A percentile compares a stretch with the other conserved stretches of the same genome.
Evolutionary conservation across 441 rosid genomes (phyloP).

Genomic region (Jatropha multifida): DNA sequence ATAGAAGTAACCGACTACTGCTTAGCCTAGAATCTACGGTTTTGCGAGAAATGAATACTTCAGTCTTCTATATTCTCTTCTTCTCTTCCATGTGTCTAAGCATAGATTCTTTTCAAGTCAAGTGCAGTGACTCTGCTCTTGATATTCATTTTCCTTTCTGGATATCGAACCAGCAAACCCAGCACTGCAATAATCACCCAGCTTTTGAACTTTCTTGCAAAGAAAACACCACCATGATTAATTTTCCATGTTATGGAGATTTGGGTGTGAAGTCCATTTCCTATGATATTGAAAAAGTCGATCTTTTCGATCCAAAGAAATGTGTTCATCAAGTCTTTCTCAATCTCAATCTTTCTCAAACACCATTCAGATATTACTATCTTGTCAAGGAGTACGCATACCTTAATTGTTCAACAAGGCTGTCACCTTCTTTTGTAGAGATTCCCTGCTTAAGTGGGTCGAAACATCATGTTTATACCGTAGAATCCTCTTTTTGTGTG

Average conservation of each 20-base stretch:
- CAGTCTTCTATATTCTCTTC: slow-evolving; percentile 22
- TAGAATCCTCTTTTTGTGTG: slow-evolving; percentile 24
- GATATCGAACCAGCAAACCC: slow-evolving; percentile 24
- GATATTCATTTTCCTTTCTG: slow-evolving; percentile 47
- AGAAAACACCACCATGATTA: slow-evolving; percentile 4
- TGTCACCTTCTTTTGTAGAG: slow-evolving; percentile 31
- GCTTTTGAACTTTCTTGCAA: slow-evolving; percentile 44
- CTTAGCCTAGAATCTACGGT: not conserved
- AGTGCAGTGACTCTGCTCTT: slow-evolving; percentile 31
- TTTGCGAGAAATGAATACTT: slow-evolving; percentile 29
- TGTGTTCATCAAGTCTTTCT: slow-evolving; percentile 67
- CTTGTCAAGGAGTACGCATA: slow-evolving; percentile 46
- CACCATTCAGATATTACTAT: slow-evolving; percentile 52
- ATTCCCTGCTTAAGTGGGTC: slow-evolving; percentile 54
- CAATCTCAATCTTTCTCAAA: slow-evolving; percentile 50
- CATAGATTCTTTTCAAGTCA: slow-evolving; percentile 21
- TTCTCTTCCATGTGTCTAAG: slow-evolving; percentile 13
- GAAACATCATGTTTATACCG: slow-evolving; percentile 43
- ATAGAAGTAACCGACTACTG: not conserved
- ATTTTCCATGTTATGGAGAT: not conserved
- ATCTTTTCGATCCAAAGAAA: slow-evolving; percentile 47
- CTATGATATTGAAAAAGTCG: slow-evolving; percentile 21
- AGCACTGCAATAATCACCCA: slow-evolving; percentile 29
- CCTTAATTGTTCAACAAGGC: slow-evolving; percentile 50
- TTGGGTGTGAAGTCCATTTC: slow-evolving; percentile 6